Conservation (phyloP, 768 basidiomycete genomes). For the Coprinopsis cinerea region DNA sequence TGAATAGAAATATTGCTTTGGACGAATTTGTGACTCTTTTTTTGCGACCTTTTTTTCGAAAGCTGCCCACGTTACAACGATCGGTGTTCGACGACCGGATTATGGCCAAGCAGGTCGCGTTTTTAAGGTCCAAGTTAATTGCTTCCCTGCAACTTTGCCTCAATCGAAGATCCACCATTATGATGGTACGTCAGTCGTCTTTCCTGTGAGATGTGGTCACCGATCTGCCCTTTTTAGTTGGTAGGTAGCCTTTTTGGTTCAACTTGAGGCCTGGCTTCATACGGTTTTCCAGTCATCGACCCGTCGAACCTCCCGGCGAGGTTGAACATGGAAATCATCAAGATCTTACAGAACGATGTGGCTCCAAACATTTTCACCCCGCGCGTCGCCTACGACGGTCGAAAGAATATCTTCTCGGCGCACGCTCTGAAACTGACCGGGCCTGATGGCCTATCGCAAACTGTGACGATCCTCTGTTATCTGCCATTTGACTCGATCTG, state of each 20-base stretch:
- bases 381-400: slow-evolving; percentile 69
- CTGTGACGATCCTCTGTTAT: slow-evolving; percentile 29
- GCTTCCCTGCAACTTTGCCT: slow-evolving; percentile 55
- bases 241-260: slow-evolving; percentile 23
- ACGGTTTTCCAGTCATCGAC: slow-evolving; percentile 40
- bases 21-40: slow-evolving; percentile 23
- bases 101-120: slow-evolving; percentile 18
- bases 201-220: not conserved
- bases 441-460: slow-evolving; percentile 32
- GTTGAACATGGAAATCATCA: slow-evolving; percentile 65
- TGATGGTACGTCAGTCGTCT: slow-evolving; percentile 49
- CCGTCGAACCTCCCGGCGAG: slow-evolving; percentile 64
- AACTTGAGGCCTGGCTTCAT: not conserved
- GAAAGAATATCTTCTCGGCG: slow-evolving; percentile 65
- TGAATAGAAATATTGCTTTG: slow-evolving; percentile 44
- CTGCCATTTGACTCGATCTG: slow-evolving; percentile 1
- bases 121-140: slow-evolving; percentile 39
- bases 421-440: slow-evolving; percentile 46
- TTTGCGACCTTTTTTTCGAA: slow-evolving; percentile 25
- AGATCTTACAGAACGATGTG: slow-evolving; percentile 45
- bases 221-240: slow-evolving; percentile 25
- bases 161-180: slow-evolving; percentile 64
- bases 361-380: slow-evolving; percentile 66
- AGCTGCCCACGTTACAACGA: slow-evolving; percentile 19
- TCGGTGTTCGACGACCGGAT: slow-evolving; percentile 29